Conservation (phyloP, 768 basidiomycete genomes). For the Pluteus cervinus region DNA sequence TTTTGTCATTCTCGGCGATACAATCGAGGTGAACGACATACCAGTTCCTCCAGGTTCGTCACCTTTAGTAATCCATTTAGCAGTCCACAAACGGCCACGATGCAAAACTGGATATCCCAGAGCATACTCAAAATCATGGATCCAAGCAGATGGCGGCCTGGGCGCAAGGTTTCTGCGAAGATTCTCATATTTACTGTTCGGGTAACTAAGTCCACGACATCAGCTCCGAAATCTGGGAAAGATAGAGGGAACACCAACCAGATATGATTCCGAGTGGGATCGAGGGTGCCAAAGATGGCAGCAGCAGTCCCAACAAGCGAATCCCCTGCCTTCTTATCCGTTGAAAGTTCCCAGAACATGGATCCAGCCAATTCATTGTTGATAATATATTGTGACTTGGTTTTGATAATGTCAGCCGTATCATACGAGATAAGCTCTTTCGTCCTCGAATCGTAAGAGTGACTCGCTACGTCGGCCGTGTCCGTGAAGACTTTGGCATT, state of each 20-base stretch:
- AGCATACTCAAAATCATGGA: too few relatives aligned
- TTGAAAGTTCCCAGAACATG: conserved; percentile 75
- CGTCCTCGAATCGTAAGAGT: conserved; percentile 64
- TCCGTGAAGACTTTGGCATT: conserved; percentile 63
- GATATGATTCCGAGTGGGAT: conserved; percentile 62
- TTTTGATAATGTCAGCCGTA: conserved; percentile 55
- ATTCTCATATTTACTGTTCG: conserved; percentile 67
- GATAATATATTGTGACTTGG: conserved; percentile 65
- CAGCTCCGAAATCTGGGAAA: background rate
- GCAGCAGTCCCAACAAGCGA: conserved; percentile 52
- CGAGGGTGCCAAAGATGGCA: conserved; percentile 42
- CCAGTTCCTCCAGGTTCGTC: conserved; percentile 49
- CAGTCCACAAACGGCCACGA: conserved; percentile 50
- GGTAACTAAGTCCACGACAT: conserved; percentile 35
- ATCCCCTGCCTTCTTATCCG: conserved; percentile 48
- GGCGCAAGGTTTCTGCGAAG: conserved; percentile 63
- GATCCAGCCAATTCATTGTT: conserved; percentile 56
- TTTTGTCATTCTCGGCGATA: background rate
- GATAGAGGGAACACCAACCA: conserved; percentile 25
- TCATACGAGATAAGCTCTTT: conserved; percentile 74
- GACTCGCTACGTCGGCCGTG: conserved; percentile 61
- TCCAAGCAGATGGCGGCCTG: too few relatives aligned
- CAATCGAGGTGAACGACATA: conserved; percentile 22
- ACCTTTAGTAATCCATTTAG: conserved; percentile 56
- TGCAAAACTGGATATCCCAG: too few relatives aligned